Conservation (phyloP, 1,284 basidiomycete species). For the Ceratobasidium sp. region DNA sequence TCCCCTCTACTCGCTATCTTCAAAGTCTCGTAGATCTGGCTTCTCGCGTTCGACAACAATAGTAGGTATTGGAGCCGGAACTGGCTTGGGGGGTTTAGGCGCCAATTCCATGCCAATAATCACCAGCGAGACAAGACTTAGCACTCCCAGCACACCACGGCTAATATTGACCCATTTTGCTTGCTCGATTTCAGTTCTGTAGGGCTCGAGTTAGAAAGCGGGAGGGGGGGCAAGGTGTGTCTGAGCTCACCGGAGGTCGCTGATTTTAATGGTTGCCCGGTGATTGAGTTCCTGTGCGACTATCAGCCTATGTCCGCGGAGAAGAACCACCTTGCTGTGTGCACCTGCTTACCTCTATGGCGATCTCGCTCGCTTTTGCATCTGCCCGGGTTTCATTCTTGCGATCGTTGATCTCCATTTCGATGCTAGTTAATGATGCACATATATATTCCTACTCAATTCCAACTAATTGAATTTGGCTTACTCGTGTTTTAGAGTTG, state of each 20-base stretch:
- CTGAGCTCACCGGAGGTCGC: conserved; percentile 73
- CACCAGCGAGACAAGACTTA: conserved; percentile 74
- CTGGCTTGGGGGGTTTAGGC: conserved; percentile 48
- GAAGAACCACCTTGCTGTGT: background rate
- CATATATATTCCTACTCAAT: conserved; percentile 11
- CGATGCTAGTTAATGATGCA: conserved; percentile 69
- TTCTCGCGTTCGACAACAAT: conserved; percentile 47
- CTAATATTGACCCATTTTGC: conserved; percentile 93
- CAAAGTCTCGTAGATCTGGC: conserved; percentile 49
- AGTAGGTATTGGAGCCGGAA: conserved; percentile 38
- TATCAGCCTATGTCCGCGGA: conserved; percentile 34
- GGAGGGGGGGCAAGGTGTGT: conserved; percentile 16
- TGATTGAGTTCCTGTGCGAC: conserved; percentile 80
- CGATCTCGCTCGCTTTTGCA: conserved; percentile 87
- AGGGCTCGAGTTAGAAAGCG: conserved; percentile 6
- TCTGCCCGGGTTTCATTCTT: conserved; percentile 94
- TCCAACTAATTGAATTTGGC: conserved; percentile 54
- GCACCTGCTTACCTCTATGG: conserved; percentile 77
- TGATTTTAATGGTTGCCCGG: conserved; percentile 85
- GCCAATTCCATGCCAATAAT: conserved; percentile 75
- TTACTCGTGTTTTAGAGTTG: conserved; percentile 91
- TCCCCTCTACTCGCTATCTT: conserved; percentile 48
- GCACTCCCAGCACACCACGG: conserved; percentile 75
- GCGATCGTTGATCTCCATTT: conserved; percentile 95
- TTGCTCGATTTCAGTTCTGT: conserved; percentile 81